Evolutionary conservation across 2,329 filamentous ascomycete species (phyloP).

Genomic region (Exophiala oligosperma): DNA sequence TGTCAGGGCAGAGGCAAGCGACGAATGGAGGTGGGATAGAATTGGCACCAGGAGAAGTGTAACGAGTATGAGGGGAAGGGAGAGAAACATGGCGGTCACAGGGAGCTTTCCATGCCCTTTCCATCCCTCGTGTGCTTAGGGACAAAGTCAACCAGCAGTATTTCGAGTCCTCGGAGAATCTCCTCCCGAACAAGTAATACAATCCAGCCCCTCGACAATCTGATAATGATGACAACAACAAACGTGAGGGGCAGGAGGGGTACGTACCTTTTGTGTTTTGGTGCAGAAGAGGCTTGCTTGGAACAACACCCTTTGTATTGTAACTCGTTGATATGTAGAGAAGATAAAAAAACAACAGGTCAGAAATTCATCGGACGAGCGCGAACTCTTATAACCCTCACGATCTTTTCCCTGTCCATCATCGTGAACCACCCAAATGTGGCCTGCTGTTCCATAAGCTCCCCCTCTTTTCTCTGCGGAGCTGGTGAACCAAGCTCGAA

Average conservation of each 20-base stretch:
- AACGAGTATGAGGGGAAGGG: neutral
- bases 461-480: slow-evolving; percentile 10
- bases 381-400: slow-evolving; percentile 13
- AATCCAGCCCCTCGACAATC: neutral
- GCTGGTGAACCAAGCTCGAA: slow-evolving; percentile 5
- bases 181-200: neutral
- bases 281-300: neutral
- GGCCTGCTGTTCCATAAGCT: neutral
- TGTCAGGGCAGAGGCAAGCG: too few species aligned
- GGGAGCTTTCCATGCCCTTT: too few species aligned
- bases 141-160: too few species aligned
- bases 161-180: too few species aligned
- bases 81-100: neutral
- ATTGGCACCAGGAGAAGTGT: too few species aligned
- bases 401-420: neutral
- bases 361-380: slow-evolving; percentile 12
- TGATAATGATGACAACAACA: neutral
- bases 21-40: too few species aligned
- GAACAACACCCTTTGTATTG: neutral
- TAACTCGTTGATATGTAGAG: neutral
- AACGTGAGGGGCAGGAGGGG: neutral
- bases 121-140: too few species aligned
- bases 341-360: neutral
- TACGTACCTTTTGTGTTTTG: slow-evolving; percentile 13
- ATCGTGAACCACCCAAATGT: neutral